phyloP scores from a whole-genome alignment of 192 early-diverging fungal species.

The Linnemannia hyalina region DNA sequence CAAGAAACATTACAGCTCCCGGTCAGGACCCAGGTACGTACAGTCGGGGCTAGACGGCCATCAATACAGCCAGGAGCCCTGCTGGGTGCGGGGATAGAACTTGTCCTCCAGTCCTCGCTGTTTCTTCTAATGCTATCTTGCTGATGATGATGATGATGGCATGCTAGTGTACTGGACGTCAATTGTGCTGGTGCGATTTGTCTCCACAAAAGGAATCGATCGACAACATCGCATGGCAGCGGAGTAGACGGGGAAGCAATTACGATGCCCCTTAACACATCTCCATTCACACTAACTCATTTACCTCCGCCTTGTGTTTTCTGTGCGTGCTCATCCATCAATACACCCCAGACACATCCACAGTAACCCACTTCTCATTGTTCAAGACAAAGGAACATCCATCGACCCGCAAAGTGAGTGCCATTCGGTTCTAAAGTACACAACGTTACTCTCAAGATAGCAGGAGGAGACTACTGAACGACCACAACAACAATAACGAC shows the following conservation, averaged over 20 bases:
- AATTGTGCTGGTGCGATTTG: background rate
- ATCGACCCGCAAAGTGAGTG: background rate
- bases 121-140: no score
- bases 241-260: background rate
- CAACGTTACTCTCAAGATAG: background rate
- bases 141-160: background rate
- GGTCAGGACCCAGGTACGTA: background rate
- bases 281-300: background rate
- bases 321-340: background rate
- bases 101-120: background rate
- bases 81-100: slow-evolving; percentile 8
- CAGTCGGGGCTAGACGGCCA: background rate
- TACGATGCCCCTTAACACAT: background rate
- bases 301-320: background rate
- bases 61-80: background rate
- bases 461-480: background rate
- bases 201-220: background rate
- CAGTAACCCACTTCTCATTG: background rate
- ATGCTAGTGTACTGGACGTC: background rate
- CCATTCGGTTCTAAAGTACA: background rate
- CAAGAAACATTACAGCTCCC: background rate
- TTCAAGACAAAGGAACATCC: background rate
- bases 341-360: background rate
- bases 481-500: background rate
- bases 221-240: background rate